Evolutionary conservation across 495 filamentous ascomycete genomes (phyloP).

Genomic region (Xylaria flabelliformis): DNA sequence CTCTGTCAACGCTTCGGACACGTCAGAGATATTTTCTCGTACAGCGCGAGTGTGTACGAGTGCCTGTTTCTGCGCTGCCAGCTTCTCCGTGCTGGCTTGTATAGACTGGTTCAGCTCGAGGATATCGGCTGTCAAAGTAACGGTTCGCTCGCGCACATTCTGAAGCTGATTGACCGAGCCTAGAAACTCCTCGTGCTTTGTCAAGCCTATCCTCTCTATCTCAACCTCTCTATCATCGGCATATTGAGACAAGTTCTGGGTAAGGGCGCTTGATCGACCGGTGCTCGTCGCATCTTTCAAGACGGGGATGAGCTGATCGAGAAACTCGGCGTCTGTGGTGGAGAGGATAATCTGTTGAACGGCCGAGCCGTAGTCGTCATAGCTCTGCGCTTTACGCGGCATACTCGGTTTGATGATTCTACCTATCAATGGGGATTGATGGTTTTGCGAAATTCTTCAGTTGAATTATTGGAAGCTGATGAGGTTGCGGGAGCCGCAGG

Average conservation of each 20-base stretch:
- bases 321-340: slow-evolving; percentile 88
- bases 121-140: slow-evolving; percentile 87
- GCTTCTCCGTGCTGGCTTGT: slow-evolving; percentile 90
- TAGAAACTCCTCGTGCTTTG: slow-evolving; percentile 96
- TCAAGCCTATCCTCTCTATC: slow-evolving; percentile 93
- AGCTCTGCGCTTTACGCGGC: slow-evolving; percentile 56
- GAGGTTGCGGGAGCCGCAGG: neutral
- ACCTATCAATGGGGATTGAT: neutral
- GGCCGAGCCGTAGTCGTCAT: slow-evolving; percentile 61
- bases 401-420: slow-evolving; percentile 35
- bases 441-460: neutral
- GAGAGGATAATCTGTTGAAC: slow-evolving; percentile 85
- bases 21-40: slow-evolving; percentile 95
- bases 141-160: slow-evolving; percentile 85
- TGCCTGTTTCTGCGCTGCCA: slow-evolving; percentile 92
- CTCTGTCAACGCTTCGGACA: slow-evolving; percentile 84
- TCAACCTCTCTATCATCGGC: slow-evolving; percentile 85
- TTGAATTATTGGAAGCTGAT: neutral
- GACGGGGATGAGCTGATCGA: slow-evolving; percentile 91
- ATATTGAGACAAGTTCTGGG: slow-evolving; percentile 79
- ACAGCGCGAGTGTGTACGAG: slow-evolving; percentile 89
- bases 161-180: slow-evolving; percentile 91
- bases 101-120: slow-evolving; percentile 91
- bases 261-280: slow-evolving; percentile 73
- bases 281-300: slow-evolving; percentile 86